These are phyloP conservation scores for Tetragonia tetragonoides DNA, from an alignment of 148 eudicot species.

Conservation along the genomic window DNA sequence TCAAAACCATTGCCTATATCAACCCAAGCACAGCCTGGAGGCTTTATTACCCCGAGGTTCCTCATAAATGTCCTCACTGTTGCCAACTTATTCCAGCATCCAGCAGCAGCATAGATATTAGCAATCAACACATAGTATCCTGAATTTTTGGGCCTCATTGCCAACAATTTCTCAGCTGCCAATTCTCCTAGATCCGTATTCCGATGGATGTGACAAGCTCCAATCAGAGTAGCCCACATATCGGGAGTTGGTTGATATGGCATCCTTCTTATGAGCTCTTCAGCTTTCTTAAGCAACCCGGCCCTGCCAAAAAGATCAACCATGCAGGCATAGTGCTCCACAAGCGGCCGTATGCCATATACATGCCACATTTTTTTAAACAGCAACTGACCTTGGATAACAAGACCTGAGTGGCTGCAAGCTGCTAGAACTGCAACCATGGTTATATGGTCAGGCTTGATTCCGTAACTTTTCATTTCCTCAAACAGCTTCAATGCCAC, in stretches of 20 bases:
- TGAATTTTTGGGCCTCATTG: slow-evolving; percentile 53
- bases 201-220: slow-evolving; percentile 61
- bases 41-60: slow-evolving; percentile 64
- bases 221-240: slow-evolving; percentile 81
- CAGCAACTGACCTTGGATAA: slow-evolving; percentile 53
- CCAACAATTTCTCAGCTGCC: slow-evolving; percentile 73
- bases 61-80: slow-evolving; percentile 59
- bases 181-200: slow-evolving; percentile 56
- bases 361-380: slow-evolving; percentile 52
- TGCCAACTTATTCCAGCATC: slow-evolving; percentile 67
- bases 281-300: slow-evolving; percentile 58
- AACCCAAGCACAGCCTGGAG: slow-evolving; percentile 80
- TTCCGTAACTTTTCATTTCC: slow-evolving; percentile 51
- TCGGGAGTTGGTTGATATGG: slow-evolving; percentile 64
- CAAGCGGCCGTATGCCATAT: slow-evolving; percentile 51
- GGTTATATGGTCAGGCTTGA: slow-evolving; percentile 68
- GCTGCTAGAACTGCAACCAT: slow-evolving; percentile 76
- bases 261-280: slow-evolving; percentile 51
- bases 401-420: slow-evolving; percentile 83
- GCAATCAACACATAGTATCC: slow-evolving; percentile 78
- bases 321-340: slow-evolving; percentile 86
- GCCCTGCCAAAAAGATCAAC: slow-evolving; percentile 84
- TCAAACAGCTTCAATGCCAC: slow-evolving; percentile 60
- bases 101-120: slow-evolving; percentile 75
- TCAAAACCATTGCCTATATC: slow-evolving; percentile 59